Evolutionary conservation across 2,329 filamentous ascomycete genomes (phyloP).

Genomic region (Colletotrichum sp.): DNA sequence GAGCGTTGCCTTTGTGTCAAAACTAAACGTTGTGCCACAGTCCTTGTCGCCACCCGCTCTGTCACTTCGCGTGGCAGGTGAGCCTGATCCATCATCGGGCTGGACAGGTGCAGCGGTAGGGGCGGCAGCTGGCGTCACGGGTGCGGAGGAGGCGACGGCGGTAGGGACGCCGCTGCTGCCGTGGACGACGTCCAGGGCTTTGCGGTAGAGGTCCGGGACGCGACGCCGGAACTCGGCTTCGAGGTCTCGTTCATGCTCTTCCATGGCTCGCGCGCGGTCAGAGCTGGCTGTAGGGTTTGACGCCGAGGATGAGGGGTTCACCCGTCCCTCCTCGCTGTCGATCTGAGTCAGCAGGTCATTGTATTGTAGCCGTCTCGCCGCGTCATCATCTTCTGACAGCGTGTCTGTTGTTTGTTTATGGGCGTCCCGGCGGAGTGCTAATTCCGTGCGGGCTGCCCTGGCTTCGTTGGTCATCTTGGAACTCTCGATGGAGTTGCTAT

Average conservation of each 20-base stretch:
- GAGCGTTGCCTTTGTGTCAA: slow-evolving; percentile 50
- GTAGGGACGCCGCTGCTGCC: slow-evolving; percentile 16
- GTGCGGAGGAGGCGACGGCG: not conserved
- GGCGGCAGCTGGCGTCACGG: not conserved
- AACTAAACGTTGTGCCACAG: slow-evolving; percentile 19
- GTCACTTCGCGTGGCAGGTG: not conserved
- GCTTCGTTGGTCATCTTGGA: slow-evolving; percentile 43
- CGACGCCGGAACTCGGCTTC: slow-evolving; percentile 52
- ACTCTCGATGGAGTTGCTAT: slow-evolving; percentile 54
- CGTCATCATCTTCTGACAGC: not conserved
- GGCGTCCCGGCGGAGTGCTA: not conserved
- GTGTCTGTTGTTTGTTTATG: not conserved
- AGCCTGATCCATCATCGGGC: slow-evolving; percentile 24
- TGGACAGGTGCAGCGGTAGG: not conserved
- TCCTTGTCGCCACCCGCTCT: not conserved
- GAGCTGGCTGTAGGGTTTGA: not conserved
- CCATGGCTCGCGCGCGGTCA: slow-evolving; percentile 45
- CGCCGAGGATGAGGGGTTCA: not conserved
- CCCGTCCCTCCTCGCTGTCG: slow-evolving; percentile 7
- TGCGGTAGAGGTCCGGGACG: slow-evolving; percentile 51
- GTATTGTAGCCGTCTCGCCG: slow-evolving; percentile 4
- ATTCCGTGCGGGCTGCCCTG: slow-evolving; percentile 41
- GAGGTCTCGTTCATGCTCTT: slow-evolving; percentile 51
- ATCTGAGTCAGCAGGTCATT: slow-evolving; percentile 6
- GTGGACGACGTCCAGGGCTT: slow-evolving; percentile 43